Evolutionary conservation across 306 rosid genomes (phyloP).

Genomic region (Fragaria iinumae): DNA sequence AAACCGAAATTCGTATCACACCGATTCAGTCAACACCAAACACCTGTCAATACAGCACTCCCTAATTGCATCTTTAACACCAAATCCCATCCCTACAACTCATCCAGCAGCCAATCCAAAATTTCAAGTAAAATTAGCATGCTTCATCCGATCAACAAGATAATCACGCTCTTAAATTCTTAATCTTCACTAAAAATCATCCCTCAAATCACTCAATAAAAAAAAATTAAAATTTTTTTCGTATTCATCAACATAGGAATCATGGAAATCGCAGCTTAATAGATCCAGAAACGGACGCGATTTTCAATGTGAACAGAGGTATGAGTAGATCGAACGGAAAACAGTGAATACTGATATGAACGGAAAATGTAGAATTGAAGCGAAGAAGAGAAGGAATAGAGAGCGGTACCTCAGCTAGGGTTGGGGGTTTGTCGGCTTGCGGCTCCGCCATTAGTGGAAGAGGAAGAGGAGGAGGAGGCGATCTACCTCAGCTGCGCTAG

Average conservation of each 20-base stretch:
- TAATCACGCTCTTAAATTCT: background rate
- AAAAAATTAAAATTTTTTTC: too few species aligned
- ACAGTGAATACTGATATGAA: background rate
- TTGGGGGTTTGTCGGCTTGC: conserved; percentile 36
- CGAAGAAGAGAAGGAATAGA: background rate
- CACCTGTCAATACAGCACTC: background rate
- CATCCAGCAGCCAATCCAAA: background rate
- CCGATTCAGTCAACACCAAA: background rate
- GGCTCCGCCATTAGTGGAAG: conserved; percentile 73
- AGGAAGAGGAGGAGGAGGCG: conserved; percentile 30
- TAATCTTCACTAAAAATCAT: background rate
- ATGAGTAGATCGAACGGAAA: conserved; percentile 2
- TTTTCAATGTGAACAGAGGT: background rate
- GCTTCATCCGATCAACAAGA: background rate
- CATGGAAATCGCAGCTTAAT: background rate
- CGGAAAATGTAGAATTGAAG: background rate
- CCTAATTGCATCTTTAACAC: background rate
- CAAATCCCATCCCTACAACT: background rate
- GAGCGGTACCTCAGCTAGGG: conserved; percentile 65
- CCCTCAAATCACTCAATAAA: background rate
- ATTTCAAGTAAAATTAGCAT: background rate
- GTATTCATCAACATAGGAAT: background rate
- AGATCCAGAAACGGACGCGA: conserved; percentile 10
- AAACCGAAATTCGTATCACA: background rate
- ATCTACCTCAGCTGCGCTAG: conserved; percentile 17